Conservation (phyloP, 352 stramenopile genomes). For the Globisporangium uncinulatum region DNA sequence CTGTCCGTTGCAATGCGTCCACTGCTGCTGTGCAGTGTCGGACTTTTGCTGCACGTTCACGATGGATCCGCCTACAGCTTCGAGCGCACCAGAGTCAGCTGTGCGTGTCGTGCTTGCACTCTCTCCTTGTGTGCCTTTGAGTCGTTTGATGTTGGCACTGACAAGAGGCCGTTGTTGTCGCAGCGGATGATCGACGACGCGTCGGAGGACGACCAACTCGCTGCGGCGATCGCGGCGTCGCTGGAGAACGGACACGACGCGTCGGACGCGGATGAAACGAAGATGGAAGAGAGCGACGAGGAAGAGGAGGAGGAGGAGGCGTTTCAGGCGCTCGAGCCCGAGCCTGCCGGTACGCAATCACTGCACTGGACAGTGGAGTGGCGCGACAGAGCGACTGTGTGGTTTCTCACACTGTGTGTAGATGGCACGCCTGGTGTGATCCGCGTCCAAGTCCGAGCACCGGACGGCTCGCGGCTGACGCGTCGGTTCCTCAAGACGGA, state of each 20-base stretch:
- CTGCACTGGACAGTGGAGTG: not conserved
- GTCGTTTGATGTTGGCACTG: not conserved
- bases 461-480: conserved; percentile 56
- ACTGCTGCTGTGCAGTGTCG: conserved; percentile 30
- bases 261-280: conserved; percentile 21
- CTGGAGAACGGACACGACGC: conserved; percentile 40
- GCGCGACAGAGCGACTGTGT: not conserved
- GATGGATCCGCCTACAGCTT: conserved; percentile 19
- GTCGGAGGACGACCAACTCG: conserved; percentile 73
- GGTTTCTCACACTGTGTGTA: conserved; percentile 12
- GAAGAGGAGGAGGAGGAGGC: conserved; percentile 37
- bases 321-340: conserved; percentile 35
- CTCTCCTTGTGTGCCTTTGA: not conserved
- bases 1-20: too few species aligned
- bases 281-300: conserved; percentile 28
- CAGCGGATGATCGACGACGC: conserved; percentile 38
- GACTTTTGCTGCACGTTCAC: conserved; percentile 60
- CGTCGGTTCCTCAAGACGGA: conserved; percentile 75
- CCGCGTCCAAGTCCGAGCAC: conserved; percentile 62
- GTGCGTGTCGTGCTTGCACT: not conserved
- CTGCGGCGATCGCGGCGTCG: conserved; percentile 74
- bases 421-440: conserved; percentile 45
- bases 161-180: not conserved
- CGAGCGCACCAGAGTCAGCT: not conserved
- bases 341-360: conserved; percentile 42